Conservation (phyloP, 768 basidiomycete genomes). For the Lentinula sp. region DNA sequence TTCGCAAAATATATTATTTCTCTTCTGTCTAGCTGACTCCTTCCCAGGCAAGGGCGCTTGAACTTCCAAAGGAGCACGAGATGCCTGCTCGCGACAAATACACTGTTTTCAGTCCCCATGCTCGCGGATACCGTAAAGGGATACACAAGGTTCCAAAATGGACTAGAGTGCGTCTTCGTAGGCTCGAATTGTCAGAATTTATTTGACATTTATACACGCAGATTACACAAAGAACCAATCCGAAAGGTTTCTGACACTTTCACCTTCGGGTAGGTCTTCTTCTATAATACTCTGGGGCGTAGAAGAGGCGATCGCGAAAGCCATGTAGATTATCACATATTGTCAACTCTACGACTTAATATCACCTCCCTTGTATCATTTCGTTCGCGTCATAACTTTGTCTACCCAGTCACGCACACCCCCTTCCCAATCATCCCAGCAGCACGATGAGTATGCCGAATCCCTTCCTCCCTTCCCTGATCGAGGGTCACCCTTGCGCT, state of each 20-base stretch:
- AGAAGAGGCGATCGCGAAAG: neutral
- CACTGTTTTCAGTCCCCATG: conserved; percentile 73
- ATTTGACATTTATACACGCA: conserved; percentile 18
- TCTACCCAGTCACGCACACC: conserved; percentile 1
- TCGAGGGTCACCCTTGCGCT: conserved; percentile 22
- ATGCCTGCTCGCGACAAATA: conserved; percentile 95
- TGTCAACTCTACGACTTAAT: neutral
- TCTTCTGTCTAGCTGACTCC: neutral
- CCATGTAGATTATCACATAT: neutral
- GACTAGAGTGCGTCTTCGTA: conserved; percentile 64
- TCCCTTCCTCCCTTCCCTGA: conserved; percentile 12
- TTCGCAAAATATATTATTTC: conserved; percentile 30
- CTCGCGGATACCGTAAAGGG: conserved; percentile 80
- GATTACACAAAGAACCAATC: conserved; percentile 85
- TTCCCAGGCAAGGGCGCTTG: conserved; percentile 60
- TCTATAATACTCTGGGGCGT: neutral
- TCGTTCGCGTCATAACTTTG: neutral
- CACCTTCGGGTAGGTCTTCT: neutral
- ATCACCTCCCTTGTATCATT: neutral
- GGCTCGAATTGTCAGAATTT: neutral
- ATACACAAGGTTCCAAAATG: conserved; percentile 98
- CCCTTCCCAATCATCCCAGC: conserved; percentile 19
- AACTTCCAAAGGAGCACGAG: conserved; percentile 88
- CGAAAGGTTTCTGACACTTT: conserved; percentile 70
- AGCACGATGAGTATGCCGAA: conserved; percentile 11